Evolutionary conservation across 2,329 filamentous ascomycete genomes (phyloP).

Genomic region (Dothistroma pini): DNA sequence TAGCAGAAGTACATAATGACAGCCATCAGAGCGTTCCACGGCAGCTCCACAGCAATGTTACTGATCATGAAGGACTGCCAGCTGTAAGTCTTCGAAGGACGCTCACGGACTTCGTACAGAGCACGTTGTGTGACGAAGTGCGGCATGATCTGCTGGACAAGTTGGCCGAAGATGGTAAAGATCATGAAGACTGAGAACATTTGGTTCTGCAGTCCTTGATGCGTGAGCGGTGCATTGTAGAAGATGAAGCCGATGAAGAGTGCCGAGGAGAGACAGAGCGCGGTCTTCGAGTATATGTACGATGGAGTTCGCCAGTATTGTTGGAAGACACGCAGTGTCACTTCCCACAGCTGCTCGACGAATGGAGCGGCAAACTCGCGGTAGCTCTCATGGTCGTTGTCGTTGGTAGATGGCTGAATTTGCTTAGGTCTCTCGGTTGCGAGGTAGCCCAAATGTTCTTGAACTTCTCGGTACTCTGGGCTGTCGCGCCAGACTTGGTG

Average conservation of each 20-base stretch:
- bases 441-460: constrained; percentile 46
- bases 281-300: constrained; percentile 81
- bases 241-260: constrained; percentile 81
- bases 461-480: constrained; percentile 44
- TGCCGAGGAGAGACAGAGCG: constrained; percentile 61
- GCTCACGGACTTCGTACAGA: constrained; percentile 80
- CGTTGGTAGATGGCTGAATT: constrained; percentile 40
- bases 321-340: constrained; percentile 72
- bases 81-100: constrained; percentile 77
- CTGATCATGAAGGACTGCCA: constrained; percentile 84
- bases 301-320: constrained; percentile 89
- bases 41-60: constrained; percentile 79
- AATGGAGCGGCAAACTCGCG: constrained; percentile 81
- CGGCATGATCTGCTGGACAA: constrained; percentile 79
- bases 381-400: constrained; percentile 54
- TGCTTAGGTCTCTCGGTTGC: constrained; percentile 37
- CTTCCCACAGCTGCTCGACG: constrained; percentile 61
- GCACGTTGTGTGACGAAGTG: constrained; percentile 79
- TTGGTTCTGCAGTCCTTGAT: constrained; percentile 79
- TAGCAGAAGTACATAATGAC: constrained; percentile 75
- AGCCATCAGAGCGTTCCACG: constrained; percentile 75
- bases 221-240: constrained; percentile 57
- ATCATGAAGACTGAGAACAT: constrained; percentile 85
- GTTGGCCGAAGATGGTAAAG: constrained; percentile 72
- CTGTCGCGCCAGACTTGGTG: constrained; percentile 48